Base-by-base conservation (phyloP, 2,329 filamentous ascomycete species). In the Epichloe festucae region DNA sequence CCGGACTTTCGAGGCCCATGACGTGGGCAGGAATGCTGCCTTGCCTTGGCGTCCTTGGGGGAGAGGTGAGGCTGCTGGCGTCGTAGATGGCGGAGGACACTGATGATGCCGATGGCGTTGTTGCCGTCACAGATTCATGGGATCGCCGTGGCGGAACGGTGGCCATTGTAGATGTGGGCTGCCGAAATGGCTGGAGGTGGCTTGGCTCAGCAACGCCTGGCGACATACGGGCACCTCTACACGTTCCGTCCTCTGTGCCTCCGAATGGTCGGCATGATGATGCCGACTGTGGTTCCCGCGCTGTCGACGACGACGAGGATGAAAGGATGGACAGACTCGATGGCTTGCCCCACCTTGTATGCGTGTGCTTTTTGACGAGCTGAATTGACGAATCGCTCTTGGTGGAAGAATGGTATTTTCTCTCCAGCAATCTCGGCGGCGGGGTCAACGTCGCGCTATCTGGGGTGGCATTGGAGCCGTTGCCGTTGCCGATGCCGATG, bases 1-100 rank as follows among this genome's bases (percentile, higher is more conserved):
- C 71, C 19, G 69, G 61, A 31, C 63, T 60, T n/a, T 58, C 56
- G 23, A 65, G 54, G 36, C 52, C 40, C 41, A 54, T 51, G 45
- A 61, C 52, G n/a, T 55, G 53, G 3, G 55, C 52, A 1, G 56
- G 52, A 4, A 47, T 19, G 3, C 27, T 31, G 21, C 10, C 47
- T 11, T 49, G 40, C 5, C 31, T 19, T 31, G 56, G 49, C 8
- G 55, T 52, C 19, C 39, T 43, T 5, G 49, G 55, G 11, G 11
- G 48, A 23, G 52, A 52, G 14, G 46, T 17, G n/a, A 46, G 40
- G 17, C 35, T 23, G 14, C 21, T 44, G 41, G 5, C 11, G 23
- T 43, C 40, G 17, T 14, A n/a, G 3, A 36, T 21, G 41, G n/a
- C 5, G 15, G 42, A 35, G 6, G n/a, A 31, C 6, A 39, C 10